Base-by-base conservation (phyloP, 805 yeast species). In the Ogataea trehalophila region DNA sequence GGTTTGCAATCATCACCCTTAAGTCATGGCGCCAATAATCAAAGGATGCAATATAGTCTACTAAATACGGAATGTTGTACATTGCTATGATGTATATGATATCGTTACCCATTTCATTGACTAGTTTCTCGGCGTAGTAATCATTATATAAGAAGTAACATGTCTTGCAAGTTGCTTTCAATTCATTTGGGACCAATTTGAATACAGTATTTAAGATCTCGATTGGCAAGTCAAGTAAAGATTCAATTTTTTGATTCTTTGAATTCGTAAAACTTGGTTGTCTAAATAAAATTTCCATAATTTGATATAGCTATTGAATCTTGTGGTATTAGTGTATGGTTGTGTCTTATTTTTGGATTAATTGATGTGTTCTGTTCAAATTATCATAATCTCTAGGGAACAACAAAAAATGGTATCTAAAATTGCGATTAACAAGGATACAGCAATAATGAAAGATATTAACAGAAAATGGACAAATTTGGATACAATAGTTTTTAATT, bases 141-240 rank as follows among this genome's bases (percentile, higher is more conserved):
- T 76, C 76, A 57, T 82, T 81, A 63, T 79, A 72, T 42, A 80
- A 60, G 4, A 68, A 54, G 53, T 74, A 79, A 55, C 75, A 78
- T 17, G 52, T 44, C 40, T 52, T 56, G 40, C 67, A 66, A 14
- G 69, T 63, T 14, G 44, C 29, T 43, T 55, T 60, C 26, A 68
- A 52, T 42, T 66, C 66, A 41, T 54, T 50, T 2, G 70, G 69
- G 23, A 57, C 65, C 18, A 52, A 48, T 33, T 49, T 46, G 39
- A 61, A 57, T n/a, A 67, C 56, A 33, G 52, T 39, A 39, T 50
- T 52, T 8, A 54, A 39, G 17, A 67, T 58, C 48, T 67, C 71
- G 2, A 56, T 43, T 2, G 71, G 71, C 23, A 66, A 54, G 40
- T 61, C 62, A 20, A 54, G 43, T 22, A 64, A 26, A 16, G 57